phyloP scores from a whole-genome alignment of 257 asterid species.

The Solanum peruvianum region DNA sequence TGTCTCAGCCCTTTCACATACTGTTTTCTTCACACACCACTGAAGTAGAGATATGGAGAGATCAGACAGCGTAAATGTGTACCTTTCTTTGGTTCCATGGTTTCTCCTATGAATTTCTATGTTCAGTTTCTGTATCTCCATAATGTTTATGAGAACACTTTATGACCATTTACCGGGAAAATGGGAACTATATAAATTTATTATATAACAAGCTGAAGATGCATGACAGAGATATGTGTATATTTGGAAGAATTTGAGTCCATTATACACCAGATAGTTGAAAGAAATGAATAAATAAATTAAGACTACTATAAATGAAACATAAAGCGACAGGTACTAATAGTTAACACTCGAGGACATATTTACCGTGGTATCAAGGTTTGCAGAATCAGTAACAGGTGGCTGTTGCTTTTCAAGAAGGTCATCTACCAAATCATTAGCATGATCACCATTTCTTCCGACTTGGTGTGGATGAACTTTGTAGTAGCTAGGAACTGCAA shows the following conservation, averaged over 20 bases:
- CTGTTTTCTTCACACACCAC: background rate
- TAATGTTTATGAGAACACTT: background rate
- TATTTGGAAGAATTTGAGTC: background rate
- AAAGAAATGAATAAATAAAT: background rate
- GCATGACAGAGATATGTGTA: background rate
- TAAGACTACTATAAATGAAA: background rate
- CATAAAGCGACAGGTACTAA: background rate
- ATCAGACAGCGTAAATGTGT: background rate
- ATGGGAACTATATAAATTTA: background rate
- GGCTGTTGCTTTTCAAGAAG: slow-evolving; percentile 7
- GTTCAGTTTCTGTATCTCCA: background rate
- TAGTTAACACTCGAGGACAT: background rate
- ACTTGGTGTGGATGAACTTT: background rate
- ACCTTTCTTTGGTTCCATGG: background rate
- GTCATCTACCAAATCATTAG: slow-evolving; percentile 1
- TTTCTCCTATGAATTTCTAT: background rate
- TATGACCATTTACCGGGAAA: background rate
- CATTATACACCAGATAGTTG: background rate
- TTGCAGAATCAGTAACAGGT: slow-evolving; percentile 1
- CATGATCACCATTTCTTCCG: slow-evolving; percentile 7
- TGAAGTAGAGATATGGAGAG: background rate
- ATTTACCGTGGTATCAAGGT: slow-evolving; percentile 15
- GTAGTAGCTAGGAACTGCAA: slow-evolving; percentile 17
- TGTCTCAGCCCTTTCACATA: background rate
- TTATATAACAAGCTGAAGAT: background rate